Percentiles rank a stretch among this genome's conserved stretches.
These are phyloP conservation scores for Ophiocytium majus DNA, from an alignment of 352 stramenopile genomes.

Conservation along the genomic window DNA sequence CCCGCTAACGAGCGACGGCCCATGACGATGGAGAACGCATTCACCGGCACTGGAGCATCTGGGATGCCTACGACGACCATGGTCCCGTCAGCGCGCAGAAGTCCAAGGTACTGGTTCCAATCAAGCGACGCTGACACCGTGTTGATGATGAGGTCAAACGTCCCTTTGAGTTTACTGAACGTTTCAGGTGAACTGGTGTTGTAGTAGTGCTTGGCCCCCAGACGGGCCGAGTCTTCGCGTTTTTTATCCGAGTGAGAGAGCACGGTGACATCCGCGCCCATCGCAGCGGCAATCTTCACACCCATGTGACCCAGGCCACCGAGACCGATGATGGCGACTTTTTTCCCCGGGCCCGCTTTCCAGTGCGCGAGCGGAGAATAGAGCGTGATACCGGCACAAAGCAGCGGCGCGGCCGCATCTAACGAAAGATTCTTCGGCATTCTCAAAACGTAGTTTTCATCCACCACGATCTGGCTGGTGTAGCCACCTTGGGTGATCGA, in stretches of 20 bases:
- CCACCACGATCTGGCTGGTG: constrained; percentile 30
- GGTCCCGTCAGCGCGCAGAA: too few relatives aligned
- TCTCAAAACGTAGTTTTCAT: constrained; percentile 66
- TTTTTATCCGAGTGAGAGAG: constrained; percentile 69
- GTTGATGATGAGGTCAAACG: constrained; percentile 69
- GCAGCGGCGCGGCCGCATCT: constrained; percentile 64
- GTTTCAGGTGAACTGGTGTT: constrained; percentile 45
- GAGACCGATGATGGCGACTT: constrained; percentile 72
- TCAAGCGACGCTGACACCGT: constrained; percentile 65
- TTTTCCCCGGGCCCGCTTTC: constrained; percentile 57
- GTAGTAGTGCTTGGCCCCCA: constrained; percentile 66
- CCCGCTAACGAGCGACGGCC: too few relatives aligned
- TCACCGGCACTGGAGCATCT: too few relatives aligned
- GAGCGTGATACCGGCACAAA: constrained; percentile 78
- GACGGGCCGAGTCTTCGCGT: constrained; percentile 62
- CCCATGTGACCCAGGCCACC: constrained; percentile 76
- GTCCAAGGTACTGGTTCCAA: too few relatives aligned
- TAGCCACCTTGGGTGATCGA: constrained; percentile 11
- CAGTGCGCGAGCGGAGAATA: constrained; percentile 72
- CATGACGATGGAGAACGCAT: too few relatives aligned
- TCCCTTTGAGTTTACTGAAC: constrained; percentile 24
- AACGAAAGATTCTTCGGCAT: constrained; percentile 71
- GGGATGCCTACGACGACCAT: too few relatives aligned
- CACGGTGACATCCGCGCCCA: constrained; percentile 69
- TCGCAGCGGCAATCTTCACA: constrained; percentile 73